Evolutionary conservation across 2,329 filamentous ascomycete genomes (phyloP), one percentile per base, ranked within the genome.

Genomic region (Ascochyta pisi): DNA sequence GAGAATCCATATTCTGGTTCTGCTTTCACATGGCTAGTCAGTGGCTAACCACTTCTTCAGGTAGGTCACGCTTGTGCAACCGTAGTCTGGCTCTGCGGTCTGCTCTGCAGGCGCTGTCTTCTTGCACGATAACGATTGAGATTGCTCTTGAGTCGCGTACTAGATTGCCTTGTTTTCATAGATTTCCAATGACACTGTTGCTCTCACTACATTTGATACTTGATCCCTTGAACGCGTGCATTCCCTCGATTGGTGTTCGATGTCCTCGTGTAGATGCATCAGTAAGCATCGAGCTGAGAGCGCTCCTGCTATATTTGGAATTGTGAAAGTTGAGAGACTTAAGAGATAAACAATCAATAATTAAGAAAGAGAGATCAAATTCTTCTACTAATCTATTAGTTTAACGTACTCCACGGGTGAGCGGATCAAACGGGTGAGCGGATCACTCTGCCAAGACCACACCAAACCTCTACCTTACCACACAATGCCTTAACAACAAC

Each of bases 41-140:
- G 59, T 23, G 34, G 58, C 59, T 65, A 46, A 58, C 50, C 42
- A 47, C 45, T 5, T 37, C n/a, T 15, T 41, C 44, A 62, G 59
- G 43, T 54, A 51, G 35, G 45, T 58, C 10, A 33, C 12, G 22
- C 9, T 46, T 12, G 6, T 40, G 29, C 16, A 35, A 34, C 29
- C 29, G 29, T 13, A 31, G 29, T 31, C 12, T 5, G 4, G 29
- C 3, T 31, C 1, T 31, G 29, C 29, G 29, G 29, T 3, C 29
- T 31, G 29, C 4, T 13, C 29, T 31, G 29, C 29, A 13, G 10
- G 4, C 13, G 29, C 19, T 31, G 29, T 31, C 13, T 3, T 13
- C 3, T 35, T 6, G n/a, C 31, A 16, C 33, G n/a, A 9, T 5
- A 16, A 35, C n/a, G 2, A 4, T 16, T 5, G 15, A 35, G 6